Evolutionary conservation across 2,329 filamentous ascomycete genomes (phyloP).

Genomic region (Colletotrichum sp.): DNA sequence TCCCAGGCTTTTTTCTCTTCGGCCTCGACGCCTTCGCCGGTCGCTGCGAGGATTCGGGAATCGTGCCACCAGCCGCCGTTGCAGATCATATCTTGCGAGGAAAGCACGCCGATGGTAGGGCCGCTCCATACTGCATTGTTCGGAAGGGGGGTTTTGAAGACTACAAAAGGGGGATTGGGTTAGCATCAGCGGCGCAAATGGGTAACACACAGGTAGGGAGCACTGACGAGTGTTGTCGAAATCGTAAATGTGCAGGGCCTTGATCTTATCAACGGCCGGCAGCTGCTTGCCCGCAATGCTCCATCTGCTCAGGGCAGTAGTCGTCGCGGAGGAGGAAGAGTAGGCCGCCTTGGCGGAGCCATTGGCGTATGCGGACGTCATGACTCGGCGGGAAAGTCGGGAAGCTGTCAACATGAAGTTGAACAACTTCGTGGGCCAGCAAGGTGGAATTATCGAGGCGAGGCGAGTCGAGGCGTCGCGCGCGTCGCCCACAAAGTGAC

Average conservation of each 20-base stretch:
- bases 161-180: slow-evolving; percentile 43
- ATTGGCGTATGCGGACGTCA: slow-evolving; percentile 23
- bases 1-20: slow-evolving; percentile 88
- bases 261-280: slow-evolving; percentile 70
- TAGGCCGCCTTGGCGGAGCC: slow-evolving; percentile 20
- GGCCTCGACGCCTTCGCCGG: slow-evolving; percentile 79
- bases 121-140: slow-evolving; percentile 88
- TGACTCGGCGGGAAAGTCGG: slow-evolving; percentile 21
- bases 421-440: slow-evolving; percentile 2
- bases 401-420: slow-evolving; percentile 24
- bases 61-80: slow-evolving; percentile 99
- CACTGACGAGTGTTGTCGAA: slow-evolving; percentile 88
- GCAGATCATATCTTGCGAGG: slow-evolving; percentile 76
- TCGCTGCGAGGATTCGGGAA: slow-evolving; percentile 81
- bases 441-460: background rate
- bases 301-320: slow-evolving; percentile 84
- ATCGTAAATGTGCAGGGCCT: slow-evolving; percentile 89
- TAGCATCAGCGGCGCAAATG: background rate
- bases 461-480: background rate
- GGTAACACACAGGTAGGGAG: background rate
- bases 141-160: slow-evolving; percentile 90
- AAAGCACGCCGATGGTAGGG: slow-evolving; percentile 77
- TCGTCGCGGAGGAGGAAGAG: slow-evolving; percentile 48
- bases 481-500: slow-evolving; percentile 2
- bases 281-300: slow-evolving; percentile 77